Percentiles rank a stretch among this genome's conserved stretches.
These are phyloP conservation scores for Lignosus rhinocerotis DNA, from an alignment of 1,284 basidiomycete species.

Conservation along the genomic window DNA sequence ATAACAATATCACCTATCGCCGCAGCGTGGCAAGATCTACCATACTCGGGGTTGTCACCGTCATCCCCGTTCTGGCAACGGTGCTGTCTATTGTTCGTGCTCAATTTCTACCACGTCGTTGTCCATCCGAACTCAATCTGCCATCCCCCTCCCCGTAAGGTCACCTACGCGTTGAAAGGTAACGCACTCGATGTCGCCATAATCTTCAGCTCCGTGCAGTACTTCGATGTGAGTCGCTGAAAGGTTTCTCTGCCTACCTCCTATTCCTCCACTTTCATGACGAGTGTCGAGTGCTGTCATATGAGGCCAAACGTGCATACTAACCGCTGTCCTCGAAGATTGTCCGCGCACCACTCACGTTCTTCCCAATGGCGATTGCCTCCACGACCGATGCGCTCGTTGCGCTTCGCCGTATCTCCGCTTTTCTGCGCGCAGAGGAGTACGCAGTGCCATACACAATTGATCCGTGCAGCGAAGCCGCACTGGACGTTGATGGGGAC, in stretches of 20 bases:
- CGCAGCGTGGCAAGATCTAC: conserved; percentile 43
- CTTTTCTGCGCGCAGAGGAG: conserved; percentile 68
- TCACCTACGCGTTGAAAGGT: conserved; percentile 69
- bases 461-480: conserved; percentile 43
- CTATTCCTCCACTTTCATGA: neutral
- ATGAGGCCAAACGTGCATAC: neutral
- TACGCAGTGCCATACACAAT: conserved; percentile 53
- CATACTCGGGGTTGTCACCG: conserved; percentile 57
- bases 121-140: neutral
- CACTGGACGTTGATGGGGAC: conserved; percentile 61
- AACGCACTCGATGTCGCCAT: conserved; percentile 67
- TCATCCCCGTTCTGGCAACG: conserved; percentile 65
- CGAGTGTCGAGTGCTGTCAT: neutral
- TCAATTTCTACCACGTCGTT: too few relatives aligned
- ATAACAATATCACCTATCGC: neutral
- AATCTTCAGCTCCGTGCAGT: conserved; percentile 74
- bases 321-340: conserved; percentile 40
- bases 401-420: conserved; percentile 58
- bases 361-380: conserved; percentile 54
- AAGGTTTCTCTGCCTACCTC: neutral
- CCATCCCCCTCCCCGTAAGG: conserved; percentile 34
- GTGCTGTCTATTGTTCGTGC: conserved; percentile 68
- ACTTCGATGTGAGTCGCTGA: conserved; percentile 62
- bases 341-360: conserved; percentile 52
- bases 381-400: conserved; percentile 59